phyloP scores from a whole-genome alignment of 768 basidiomycete species.

The Candolleomyces eurysporus region DNA sequence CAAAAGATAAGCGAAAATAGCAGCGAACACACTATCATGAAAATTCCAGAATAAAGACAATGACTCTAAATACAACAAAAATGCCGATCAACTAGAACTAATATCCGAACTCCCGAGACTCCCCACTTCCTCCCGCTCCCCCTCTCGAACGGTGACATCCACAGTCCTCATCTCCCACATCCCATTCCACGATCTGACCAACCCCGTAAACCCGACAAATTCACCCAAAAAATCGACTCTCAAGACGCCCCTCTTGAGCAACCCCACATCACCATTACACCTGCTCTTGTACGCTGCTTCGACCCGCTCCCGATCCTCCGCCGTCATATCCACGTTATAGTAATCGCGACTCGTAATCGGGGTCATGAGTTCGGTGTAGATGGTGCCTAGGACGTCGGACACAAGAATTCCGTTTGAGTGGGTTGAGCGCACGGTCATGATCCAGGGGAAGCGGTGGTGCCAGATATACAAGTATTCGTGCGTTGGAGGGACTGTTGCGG shows the following conservation, averaged over 20 bases:
- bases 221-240: constrained; percentile 7
- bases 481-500: constrained; percentile 10
- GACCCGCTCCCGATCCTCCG: constrained; percentile 12
- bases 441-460: constrained; percentile 16
- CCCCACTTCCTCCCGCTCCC: too few relatives aligned
- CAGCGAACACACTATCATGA: too few relatives aligned
- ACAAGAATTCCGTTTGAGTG: constrained; percentile 11
- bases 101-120: too few relatives aligned
- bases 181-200: constrained; percentile 1
- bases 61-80: too few relatives aligned
- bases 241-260: constrained; percentile 1
- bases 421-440: constrained; percentile 10
- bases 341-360: constrained; percentile 11
- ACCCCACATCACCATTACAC: constrained; percentile 2
- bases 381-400: constrained; percentile 8
- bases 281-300: constrained; percentile 9
- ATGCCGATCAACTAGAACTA: too few relatives aligned
- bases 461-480: constrained; percentile 8
- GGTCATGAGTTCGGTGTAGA: constrained; percentile 4
- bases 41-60: too few relatives aligned
- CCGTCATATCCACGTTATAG: constrained; percentile 13
- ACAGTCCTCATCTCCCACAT: constrained; percentile 11
- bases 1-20: too few relatives aligned
- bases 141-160: neutral
- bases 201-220: constrained; percentile 4